A percentile compares a stretch with the other conserved stretches of the same genome.
These are phyloP conservation scores for Thielaviopsis punctulata DNA, from an alignment of 2,329 filamentous ascomycete genomes.

Conservation along the genomic window DNA sequence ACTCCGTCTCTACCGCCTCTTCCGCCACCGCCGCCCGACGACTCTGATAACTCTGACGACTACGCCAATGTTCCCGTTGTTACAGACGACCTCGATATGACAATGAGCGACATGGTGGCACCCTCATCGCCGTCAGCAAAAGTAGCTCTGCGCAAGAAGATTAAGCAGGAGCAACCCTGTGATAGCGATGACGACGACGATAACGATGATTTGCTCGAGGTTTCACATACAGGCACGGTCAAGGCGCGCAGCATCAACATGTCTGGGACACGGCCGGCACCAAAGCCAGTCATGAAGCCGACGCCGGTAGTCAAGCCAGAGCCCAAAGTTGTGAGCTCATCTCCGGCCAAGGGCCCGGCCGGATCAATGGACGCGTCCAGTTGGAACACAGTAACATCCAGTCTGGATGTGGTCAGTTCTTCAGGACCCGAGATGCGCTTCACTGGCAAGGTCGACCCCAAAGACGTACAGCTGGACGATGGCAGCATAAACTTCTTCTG, in stretches of 20 bases:
- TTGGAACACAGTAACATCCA: slow-evolving; percentile 77
- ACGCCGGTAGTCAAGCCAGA: slow-evolving; percentile 60
- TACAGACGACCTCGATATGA: slow-evolving; percentile 49
- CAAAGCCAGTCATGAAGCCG: slow-evolving; percentile 40
- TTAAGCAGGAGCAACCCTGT: slow-evolving; percentile 33
- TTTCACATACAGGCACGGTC: slow-evolving; percentile 57
- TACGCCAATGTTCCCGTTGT: slow-evolving; percentile 36
- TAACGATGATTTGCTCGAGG: slow-evolving; percentile 73
- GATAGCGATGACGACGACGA: slow-evolving; percentile 60
- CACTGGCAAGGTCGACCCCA: slow-evolving; percentile 62
- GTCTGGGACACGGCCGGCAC: slow-evolving; percentile 50
- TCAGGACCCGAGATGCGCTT: slow-evolving; percentile 33
- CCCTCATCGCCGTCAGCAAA: slow-evolving; percentile 79
- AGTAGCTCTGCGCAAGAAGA: slow-evolving; percentile 51
- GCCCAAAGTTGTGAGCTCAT: slow-evolving; percentile 26
- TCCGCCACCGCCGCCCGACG: slow-evolving; percentile 23
- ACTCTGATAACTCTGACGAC: slow-evolving; percentile 35
- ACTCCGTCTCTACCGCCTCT: slow-evolving; percentile 28
- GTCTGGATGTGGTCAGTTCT: slow-evolving; percentile 69
- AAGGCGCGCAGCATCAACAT: slow-evolving; percentile 65
- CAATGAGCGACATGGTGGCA: slow-evolving; percentile 59
- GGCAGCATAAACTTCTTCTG: slow-evolving; percentile 90
- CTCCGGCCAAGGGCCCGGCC: slow-evolving; percentile 2
- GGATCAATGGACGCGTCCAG: slow-evolving; percentile 52
- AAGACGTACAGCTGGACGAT: slow-evolving; percentile 82